Percentiles rank a stretch among this genome's conserved stretches.
Conservation (phyloP, 78 protist species). For the Dictyostelium brefeldianum region DNA sequence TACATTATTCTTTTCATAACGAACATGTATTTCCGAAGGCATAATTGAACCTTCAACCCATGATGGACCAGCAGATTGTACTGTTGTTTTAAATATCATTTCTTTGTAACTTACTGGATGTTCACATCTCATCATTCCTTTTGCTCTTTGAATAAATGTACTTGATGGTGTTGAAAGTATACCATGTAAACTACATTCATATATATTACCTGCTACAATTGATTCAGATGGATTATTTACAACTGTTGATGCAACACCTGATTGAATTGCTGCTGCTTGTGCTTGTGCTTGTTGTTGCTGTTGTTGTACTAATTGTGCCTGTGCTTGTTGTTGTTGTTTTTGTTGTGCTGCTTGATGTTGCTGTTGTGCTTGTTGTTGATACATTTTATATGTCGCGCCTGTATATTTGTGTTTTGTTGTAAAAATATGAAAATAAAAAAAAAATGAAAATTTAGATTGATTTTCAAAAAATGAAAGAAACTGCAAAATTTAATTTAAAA, state of each 20-base stretch:
- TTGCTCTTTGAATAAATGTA: conserved; percentile 60
- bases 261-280: neutral
- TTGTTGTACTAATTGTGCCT: neutral
- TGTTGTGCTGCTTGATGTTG: conserved; percentile 12
- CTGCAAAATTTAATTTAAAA: too few species aligned
- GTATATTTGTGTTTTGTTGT: too few species aligned
- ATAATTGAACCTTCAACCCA: conserved; percentile 72
- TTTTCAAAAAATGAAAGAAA: neutral
- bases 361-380: conserved; percentile 25
- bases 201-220: conserved; percentile 27
- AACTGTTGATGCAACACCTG: neutral
- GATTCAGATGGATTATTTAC: neutral
- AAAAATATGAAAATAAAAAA: too few species aligned
- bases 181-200: conserved; percentile 76
- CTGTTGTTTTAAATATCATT: conserved; percentile 44
- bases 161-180: conserved; percentile 57
- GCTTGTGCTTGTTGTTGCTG: neutral
- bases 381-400: neutral
- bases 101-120: conserved; percentile 44
- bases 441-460: too few species aligned
- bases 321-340: neutral
- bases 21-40: conserved; percentile 73
- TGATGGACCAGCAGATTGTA: conserved; percentile 43
- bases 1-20: conserved; percentile 29
- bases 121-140: conserved; percentile 78